Evolutionary conservation across 2,329 filamentous ascomycete species (phyloP).

Genomic region (Aureobasidium sp.): DNA sequence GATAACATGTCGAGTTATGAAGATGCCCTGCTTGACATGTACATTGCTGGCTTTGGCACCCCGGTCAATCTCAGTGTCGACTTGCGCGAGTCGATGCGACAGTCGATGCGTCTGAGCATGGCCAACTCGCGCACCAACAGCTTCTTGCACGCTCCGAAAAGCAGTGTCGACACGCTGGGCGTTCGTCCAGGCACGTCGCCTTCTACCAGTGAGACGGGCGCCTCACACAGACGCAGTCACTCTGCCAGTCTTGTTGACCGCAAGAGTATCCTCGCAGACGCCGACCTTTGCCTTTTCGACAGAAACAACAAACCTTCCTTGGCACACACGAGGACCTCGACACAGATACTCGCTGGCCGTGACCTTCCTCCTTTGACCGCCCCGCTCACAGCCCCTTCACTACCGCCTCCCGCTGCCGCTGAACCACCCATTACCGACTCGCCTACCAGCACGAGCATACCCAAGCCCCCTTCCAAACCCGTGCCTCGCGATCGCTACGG

Average conservation of each 20-base stretch:
- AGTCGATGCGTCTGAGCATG: constrained; percentile 10
- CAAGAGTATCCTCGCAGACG: constrained; percentile 7
- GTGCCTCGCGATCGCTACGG: constrained; percentile 72
- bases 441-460: background rate
- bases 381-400: background rate
- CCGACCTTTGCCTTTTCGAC: constrained; percentile 8
- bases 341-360: constrained; percentile 7
- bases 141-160: background rate
- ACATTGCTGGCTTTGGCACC: constrained; percentile 48
- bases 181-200: constrained; percentile 2
- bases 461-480: constrained; percentile 13
- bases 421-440: background rate
- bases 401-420: background rate
- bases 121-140: constrained; percentile 3
- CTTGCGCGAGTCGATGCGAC: background rate
- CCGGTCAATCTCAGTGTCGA: constrained; percentile 13
- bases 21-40: constrained; percentile 52
- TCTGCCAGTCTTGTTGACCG: constrained; percentile 15
- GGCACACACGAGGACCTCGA: constrained; percentile 8
- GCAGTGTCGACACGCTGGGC: background rate
- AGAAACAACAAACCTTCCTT: constrained; percentile 7
- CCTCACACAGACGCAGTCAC: constrained; percentile 19
- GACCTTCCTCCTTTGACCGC: background rate
- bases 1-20: constrained; percentile 37
- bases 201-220: constrained; percentile 29